These are phyloP conservation scores for Penicillium polonicum DNA, from an alignment of 2,329 filamentous ascomycete species.

Conservation along the genomic window DNA sequence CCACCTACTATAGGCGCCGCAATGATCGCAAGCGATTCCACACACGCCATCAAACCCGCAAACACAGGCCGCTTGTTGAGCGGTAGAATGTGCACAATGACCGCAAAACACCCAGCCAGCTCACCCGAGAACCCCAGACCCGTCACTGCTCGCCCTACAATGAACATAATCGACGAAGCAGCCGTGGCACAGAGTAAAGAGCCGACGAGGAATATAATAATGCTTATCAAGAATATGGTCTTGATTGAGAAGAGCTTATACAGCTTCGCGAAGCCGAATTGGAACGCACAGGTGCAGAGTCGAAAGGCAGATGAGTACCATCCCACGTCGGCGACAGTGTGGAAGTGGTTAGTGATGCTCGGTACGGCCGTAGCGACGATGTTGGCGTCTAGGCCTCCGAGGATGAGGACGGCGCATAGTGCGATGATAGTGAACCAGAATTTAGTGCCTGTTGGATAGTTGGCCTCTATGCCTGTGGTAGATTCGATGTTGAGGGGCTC, in stretches of 20 bases:
- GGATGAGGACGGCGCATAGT: constrained; percentile 27
- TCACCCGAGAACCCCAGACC: constrained; percentile 27
- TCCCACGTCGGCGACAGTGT: constrained; percentile 29
- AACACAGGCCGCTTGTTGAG: constrained; percentile 30
- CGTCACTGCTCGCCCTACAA: constrained; percentile 23
- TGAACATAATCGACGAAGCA: constrained; percentile 19
- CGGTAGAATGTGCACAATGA: constrained; percentile 21
- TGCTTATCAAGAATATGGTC: constrained; percentile 22
- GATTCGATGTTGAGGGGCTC: constrained; percentile 7
- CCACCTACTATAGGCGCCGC: constrained; percentile 37
- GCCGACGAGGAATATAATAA: constrained; percentile 21
- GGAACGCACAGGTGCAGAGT: constrained; percentile 23
- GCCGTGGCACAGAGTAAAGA: constrained; percentile 23
- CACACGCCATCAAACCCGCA: constrained; percentile 23
- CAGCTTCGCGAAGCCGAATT: constrained; percentile 26
- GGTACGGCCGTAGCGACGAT: constrained; percentile 36
- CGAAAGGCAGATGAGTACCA: constrained; percentile 31
- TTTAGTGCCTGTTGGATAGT: constrained; percentile 17
- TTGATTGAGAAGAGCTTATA: constrained; percentile 38
- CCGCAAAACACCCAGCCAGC: constrained; percentile 21
- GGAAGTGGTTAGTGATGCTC: constrained; percentile 32
- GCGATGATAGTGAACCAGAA: constrained; percentile 24
- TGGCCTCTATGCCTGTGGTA: not conserved
- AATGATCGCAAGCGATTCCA: constrained; percentile 30
- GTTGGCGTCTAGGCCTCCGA: constrained; percentile 32